Evolutionary conservation across 164 flowering plant species (phyloP).

Genomic region (Vitis cinerea): DNA sequence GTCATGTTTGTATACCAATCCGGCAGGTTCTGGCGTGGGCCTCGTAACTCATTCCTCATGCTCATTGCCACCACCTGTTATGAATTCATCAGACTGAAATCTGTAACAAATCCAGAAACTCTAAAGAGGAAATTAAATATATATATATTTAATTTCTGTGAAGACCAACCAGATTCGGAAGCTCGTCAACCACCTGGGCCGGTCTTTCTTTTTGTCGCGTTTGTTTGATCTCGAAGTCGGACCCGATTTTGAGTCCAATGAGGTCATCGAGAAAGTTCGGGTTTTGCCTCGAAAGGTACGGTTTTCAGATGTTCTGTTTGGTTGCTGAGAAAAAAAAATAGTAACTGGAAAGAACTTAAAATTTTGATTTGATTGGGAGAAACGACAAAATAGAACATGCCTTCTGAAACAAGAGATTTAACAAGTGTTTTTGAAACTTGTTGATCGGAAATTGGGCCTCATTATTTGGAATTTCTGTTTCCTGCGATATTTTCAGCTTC

Average conservation of each 20-base stretch:
- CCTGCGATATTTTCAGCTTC: slow-evolving; percentile 51
- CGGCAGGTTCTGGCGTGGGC: too few relatives aligned
- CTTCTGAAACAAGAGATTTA: neutral
- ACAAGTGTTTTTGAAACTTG: neutral
- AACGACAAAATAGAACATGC: neutral
- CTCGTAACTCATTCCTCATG: too few relatives aligned
- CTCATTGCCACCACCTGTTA: too few relatives aligned
- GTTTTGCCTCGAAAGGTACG: slow-evolving; percentile 78
- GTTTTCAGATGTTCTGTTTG: neutral
- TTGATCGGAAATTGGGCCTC: neutral
- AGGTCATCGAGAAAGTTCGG: slow-evolving; percentile 76
- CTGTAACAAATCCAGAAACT: too few relatives aligned
- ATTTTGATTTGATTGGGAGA: neutral
- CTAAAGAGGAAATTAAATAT: too few relatives aligned
- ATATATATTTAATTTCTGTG: too few relatives aligned
- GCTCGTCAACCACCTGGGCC: slow-evolving; percentile 63
- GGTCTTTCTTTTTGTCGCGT: slow-evolving; percentile 70
- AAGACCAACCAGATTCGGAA: slow-evolving; percentile 74
- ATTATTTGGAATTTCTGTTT: neutral
- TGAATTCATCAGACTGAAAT: too few relatives aligned
- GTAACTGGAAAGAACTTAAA: too few relatives aligned
- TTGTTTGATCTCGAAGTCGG: slow-evolving; percentile 77
- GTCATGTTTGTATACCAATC: too few relatives aligned
- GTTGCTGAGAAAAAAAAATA: neutral
- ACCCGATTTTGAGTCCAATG: slow-evolving; percentile 55